Base-by-base conservation (phyloP, 768 basidiomycete genomes). In the Trametes cinnabarina region DNA sequence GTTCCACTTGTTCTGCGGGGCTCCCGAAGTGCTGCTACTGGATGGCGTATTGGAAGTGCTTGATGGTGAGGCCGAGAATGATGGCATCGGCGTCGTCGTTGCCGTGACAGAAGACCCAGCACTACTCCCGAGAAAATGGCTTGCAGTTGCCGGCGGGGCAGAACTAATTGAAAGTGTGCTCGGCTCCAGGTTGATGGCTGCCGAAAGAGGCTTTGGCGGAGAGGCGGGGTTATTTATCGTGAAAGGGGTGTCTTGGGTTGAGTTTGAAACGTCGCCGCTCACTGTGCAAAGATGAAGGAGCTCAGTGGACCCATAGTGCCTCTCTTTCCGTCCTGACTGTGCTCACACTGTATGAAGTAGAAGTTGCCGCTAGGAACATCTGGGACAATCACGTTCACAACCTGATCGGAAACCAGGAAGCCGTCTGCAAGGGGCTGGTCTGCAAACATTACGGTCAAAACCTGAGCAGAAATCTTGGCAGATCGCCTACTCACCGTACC, bases 381-480 rank as follows among this genome's bases (percentile, higher is more conserved):
- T 2, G 52, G 52, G 3, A 43, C 40, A 8, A 35, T 22, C 23
- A 54, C 52, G 3, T 42, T 19, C 41, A 42, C 40, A 4, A 26
- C 20, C n/a, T 26, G 22, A 8, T 42, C 40, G 6, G 40, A 26
- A 1, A 54, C 43, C 2, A 25, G 22, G 41, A 54, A 54, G 4
- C 52, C 52, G 11, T 22, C n/a, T 28, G 52, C 52, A 19, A 54
- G 52, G 19, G 52, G 52, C 26, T 54, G 39, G 14, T 54, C 52
- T 54, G 37, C 15, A 54, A 12, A 12, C 30, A 32, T 32, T 12
- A 32, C 30, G 12, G 12, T 32, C 12, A 32, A 12, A 32, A 12
- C 30, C 30, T 39, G 10, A 39, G 11, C 12, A 12, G 37, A 39
- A 12, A 3, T 12, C 34, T 15, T 7, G 34, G 7, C 34, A 35